phyloP scores from a whole-genome alignment of 2,329 filamentous ascomycete species.

The Hirsutella thompsonii region DNA sequence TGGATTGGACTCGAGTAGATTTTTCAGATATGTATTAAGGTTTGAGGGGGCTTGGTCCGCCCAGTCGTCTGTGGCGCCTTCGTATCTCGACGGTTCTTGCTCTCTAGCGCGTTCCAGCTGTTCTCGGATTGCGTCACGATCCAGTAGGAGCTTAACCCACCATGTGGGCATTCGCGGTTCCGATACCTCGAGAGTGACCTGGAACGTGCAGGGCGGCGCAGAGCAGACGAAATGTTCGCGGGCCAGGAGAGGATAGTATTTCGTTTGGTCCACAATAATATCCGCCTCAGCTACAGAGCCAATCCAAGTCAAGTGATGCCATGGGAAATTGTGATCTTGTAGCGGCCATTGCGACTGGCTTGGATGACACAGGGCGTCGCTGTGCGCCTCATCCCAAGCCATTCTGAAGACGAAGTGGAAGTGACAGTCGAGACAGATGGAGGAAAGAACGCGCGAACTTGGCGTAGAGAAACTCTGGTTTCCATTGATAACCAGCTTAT shows the following conservation, averaged over 20 bases:
- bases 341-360: slow-evolving; percentile 21
- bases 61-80: slow-evolving; percentile 26
- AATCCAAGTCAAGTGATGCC: slow-evolving; percentile 25
- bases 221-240: slow-evolving; percentile 28
- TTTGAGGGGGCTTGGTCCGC: slow-evolving; percentile 27
- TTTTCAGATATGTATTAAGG: slow-evolving; percentile 37
- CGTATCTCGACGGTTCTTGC: slow-evolving; percentile 35
- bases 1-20: slow-evolving; percentile 27
- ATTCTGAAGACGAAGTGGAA: slow-evolving; percentile 28
- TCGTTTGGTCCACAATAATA: slow-evolving; percentile 12
- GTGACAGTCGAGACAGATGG: slow-evolving; percentile 26
- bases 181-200: slow-evolving; percentile 33
- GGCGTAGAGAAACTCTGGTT: slow-evolving; percentile 21
- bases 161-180: slow-evolving; percentile 30
- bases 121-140: slow-evolving; percentile 28
- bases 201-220: slow-evolving; percentile 25
- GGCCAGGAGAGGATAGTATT: slow-evolving; percentile 25
- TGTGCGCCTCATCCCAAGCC: slow-evolving; percentile 17
- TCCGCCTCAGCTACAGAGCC: slow-evolving; percentile 15
- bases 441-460: slow-evolving; percentile 17
- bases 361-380: slow-evolving; percentile 16
- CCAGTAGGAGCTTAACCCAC: slow-evolving; percentile 30
- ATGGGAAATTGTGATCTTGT: slow-evolving; percentile 20
- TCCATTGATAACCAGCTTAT: slow-evolving; percentile 24
- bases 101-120: slow-evolving; percentile 25